phyloP scores from a whole-genome alignment of 495 filamentous ascomycete species.

The Neurospora pannonica region DNA sequence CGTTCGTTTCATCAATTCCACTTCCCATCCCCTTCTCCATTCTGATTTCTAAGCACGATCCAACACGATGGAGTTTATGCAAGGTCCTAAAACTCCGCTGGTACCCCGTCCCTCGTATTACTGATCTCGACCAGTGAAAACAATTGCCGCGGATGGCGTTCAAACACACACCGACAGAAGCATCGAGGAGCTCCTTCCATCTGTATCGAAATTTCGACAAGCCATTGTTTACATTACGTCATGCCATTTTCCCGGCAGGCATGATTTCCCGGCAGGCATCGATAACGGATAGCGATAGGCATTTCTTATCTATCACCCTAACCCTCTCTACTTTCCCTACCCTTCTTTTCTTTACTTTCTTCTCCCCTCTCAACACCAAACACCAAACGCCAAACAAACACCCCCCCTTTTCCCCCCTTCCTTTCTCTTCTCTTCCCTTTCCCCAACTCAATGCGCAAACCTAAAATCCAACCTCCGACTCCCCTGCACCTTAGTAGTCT shows the following conservation, averaged over 20 bases:
- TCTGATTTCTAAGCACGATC: neutral
- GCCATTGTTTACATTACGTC: neutral
- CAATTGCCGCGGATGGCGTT: neutral
- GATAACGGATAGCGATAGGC: neutral
- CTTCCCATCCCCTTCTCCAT: neutral
- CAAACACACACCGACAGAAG: neutral
- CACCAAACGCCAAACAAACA: neutral
- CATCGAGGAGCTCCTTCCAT: neutral
- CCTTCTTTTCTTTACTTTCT: neutral
- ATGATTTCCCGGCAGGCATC: neutral
- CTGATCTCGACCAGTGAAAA: neutral
- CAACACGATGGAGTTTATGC: neutral
- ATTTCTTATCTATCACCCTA: neutral
- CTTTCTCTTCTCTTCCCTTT: neutral
- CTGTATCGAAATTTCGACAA: neutral
- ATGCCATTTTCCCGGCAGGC: neutral
- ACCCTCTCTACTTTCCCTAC: neutral
- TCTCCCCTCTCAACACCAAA: no score
- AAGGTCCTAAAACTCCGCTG: neutral
- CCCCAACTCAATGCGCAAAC: conserved; percentile 24
- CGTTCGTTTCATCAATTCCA: neutral
- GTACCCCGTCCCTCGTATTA: neutral
- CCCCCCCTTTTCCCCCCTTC: neutral
- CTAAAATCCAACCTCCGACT: conserved; percentile 38
- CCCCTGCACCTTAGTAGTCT: conserved; percentile 28